Conservation (phyloP, 192 early-diverging fungal genomes). For the Entomortierella chlamydospora region DNA sequence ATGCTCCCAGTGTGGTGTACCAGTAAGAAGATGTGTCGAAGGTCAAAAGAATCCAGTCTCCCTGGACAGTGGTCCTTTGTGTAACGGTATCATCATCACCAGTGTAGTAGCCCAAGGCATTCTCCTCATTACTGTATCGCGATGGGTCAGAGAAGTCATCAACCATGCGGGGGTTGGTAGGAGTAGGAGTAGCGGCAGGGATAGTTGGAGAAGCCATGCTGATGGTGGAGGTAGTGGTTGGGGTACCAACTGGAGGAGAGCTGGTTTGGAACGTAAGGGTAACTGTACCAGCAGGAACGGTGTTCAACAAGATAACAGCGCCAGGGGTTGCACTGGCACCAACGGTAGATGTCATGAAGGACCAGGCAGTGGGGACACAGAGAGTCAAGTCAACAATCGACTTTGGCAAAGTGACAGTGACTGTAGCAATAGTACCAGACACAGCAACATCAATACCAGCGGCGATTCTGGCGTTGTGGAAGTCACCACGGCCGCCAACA, state of each 20-base stretch:
- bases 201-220: constrained; percentile 3
- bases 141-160: neutral
- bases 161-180: constrained; percentile 4
- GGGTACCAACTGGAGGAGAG: constrained; percentile 1
- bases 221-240: constrained; percentile 3
- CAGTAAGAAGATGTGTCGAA: constrained; percentile 8
- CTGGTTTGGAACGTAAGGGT: constrained; percentile 16
- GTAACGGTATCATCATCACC: constrained; percentile 20
- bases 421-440: constrained; percentile 7
- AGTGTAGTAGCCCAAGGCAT: constrained; percentile 12
- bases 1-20: constrained; percentile 28
- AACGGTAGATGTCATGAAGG: constrained; percentile 11
- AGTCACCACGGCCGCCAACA: constrained; percentile 33
- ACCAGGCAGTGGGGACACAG: constrained; percentile 23
- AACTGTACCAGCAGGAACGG: constrained; percentile 19
- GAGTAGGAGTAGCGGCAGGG: constrained; percentile 17
- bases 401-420: constrained; percentile 18
- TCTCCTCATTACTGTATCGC: constrained; percentile 14
- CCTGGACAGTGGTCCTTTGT: constrained; percentile 7
- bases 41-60: constrained; percentile 16
- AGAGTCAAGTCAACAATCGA: constrained; percentile 30
- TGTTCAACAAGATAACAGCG: constrained; percentile 20
- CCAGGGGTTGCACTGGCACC: constrained; percentile 21
- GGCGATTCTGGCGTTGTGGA: constrained; percentile 11
- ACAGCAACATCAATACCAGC: constrained; percentile 26